Evolutionary conservation across 106 monocot genomes (phyloP).

Genomic region (Cymbidium sinense): DNA sequence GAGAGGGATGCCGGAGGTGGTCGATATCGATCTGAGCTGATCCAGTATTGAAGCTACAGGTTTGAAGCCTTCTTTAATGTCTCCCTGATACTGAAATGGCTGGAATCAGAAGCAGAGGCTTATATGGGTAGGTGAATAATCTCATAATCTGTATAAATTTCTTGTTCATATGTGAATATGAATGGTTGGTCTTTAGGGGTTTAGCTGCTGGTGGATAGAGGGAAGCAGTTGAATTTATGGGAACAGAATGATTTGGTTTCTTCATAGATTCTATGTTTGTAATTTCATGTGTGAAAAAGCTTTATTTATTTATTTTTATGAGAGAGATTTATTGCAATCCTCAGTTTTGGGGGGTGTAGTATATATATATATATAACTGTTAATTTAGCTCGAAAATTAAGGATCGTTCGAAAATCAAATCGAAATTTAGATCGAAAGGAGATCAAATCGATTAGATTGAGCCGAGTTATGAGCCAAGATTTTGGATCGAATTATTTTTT

Average conservation of each 20-base stretch:
- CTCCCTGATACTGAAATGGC: background rate
- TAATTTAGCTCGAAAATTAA: no score
- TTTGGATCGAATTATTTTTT: no score
- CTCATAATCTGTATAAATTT: constrained; percentile 1
- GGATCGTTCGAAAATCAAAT: no score
- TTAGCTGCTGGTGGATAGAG: background rate
- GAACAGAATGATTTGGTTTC: background rate
- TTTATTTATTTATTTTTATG: background rate
- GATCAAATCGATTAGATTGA: no score
- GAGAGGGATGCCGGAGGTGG: constrained; percentile 64
- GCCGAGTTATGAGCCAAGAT: no score
- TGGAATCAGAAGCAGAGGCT: background rate
- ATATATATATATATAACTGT: no score
- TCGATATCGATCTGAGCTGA: constrained; percentile 75
- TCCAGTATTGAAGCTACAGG: no score
- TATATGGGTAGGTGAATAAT: background rate
- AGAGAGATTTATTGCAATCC: no score
- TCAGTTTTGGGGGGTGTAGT: no score
- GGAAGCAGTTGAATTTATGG: background rate
- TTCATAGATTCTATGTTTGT: background rate
- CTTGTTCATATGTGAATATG: constrained; percentile 46
- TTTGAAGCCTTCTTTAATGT: background rate
- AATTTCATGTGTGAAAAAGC: background rate
- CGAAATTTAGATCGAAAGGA: no score
- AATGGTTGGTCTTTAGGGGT: background rate